These are phyloP conservation scores for Penicillium paradoxum DNA, from an alignment of 495 filamentous ascomycete species.

Conservation along the genomic window DNA sequence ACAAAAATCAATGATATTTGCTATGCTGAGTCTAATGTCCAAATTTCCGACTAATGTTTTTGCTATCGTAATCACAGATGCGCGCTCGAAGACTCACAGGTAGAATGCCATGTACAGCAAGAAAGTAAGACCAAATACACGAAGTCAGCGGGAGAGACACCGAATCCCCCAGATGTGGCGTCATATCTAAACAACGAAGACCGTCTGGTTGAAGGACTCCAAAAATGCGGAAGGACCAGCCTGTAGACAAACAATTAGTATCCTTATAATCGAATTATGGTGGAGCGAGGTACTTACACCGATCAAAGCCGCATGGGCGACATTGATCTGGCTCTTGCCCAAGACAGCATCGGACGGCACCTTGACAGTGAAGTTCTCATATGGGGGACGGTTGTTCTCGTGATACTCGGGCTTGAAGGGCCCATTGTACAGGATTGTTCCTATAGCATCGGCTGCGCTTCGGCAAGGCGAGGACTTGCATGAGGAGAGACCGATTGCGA, in stretches of 20 bases:
- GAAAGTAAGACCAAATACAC: neutral
- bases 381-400: slow-evolving; percentile 22
- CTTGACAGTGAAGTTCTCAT: slow-evolving; percentile 37
- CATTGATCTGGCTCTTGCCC: slow-evolving; percentile 26
- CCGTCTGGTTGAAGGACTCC: slow-evolving; percentile 18
- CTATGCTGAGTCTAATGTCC: neutral
- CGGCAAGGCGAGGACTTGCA: slow-evolving; percentile 17
- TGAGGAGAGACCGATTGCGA: slow-evolving; percentile 34
- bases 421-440: slow-evolving; percentile 29
- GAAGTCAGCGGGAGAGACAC: neutral
- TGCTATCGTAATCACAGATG: neutral
- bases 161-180: neutral
- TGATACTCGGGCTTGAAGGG: slow-evolving; percentile 30
- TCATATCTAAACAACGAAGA: neutral
- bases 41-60: neutral
- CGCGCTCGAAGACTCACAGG: neutral
- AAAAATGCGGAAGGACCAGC: slow-evolving; percentile 15
- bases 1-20: neutral
- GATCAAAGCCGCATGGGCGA: slow-evolving; percentile 32
- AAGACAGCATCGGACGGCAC: slow-evolving; percentile 15
- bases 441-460: slow-evolving; percentile 19
- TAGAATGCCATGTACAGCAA: neutral
- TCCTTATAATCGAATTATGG: neutral
- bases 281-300: slow-evolving; percentile 30
- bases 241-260: slow-evolving; percentile 6